These are phyloP conservation scores for Fusarium abutilonis DNA, from an alignment of 2,329 filamentous ascomycete species.

Conservation along the genomic window DNA sequence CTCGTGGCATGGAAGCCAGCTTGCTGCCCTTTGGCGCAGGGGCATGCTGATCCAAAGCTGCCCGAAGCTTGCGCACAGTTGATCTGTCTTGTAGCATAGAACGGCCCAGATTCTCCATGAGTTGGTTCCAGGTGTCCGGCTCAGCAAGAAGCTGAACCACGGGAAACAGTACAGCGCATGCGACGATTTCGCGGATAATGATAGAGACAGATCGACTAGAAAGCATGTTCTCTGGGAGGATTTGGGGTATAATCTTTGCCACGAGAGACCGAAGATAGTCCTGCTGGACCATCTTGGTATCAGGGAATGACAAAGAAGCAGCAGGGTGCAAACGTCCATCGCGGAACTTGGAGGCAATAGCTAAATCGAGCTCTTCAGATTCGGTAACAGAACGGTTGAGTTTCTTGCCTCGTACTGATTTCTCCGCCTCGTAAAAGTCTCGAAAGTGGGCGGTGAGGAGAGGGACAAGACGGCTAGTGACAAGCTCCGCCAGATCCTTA, in stretches of 20 bases:
- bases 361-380: conserved; percentile 93
- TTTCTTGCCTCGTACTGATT: conserved; percentile 84
- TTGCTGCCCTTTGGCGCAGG: conserved; percentile 74
- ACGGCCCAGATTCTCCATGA: conserved; percentile 89
- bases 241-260: conserved; percentile 73
- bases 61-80: conserved; percentile 89
- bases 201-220: conserved; percentile 83
- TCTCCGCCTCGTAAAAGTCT: conserved; percentile 91
- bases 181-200: conserved; percentile 87
- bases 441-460: conserved; percentile 88
- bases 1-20: conserved; percentile 76
- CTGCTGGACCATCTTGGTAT: conserved; percentile 86
- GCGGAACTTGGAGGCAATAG: conserved; percentile 92
- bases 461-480: conserved; percentile 85
- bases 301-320: conserved; percentile 82
- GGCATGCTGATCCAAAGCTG: conserved; percentile 92
- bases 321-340: conserved; percentile 90
- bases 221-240: conserved; percentile 78
- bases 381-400: conserved; percentile 91
- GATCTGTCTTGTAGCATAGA: conserved; percentile 94
- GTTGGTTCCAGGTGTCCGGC: conserved; percentile 96
- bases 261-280: conserved; percentile 85
- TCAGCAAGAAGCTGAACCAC: conserved; percentile 83
- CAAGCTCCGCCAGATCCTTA: conserved; percentile 84
- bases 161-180: conserved; percentile 88